A percentile compares a stretch with the other conserved stretches of the same genome.
Evolutionary conservation across 257 asterid genomes (phyloP).

Genomic region (Nicotiana attenuata): DNA sequence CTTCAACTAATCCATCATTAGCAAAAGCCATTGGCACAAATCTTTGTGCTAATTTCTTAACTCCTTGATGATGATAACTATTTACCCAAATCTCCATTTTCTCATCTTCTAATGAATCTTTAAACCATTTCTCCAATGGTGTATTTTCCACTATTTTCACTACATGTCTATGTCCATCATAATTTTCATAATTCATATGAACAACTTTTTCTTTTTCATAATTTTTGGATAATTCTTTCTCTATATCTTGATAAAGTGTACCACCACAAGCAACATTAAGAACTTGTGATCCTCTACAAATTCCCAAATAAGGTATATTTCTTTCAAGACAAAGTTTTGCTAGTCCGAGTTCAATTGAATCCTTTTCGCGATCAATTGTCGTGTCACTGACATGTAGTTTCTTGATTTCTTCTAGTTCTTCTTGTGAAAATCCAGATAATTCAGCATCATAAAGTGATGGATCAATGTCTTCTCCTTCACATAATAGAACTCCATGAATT

Average conservation of each 20-base stretch:
- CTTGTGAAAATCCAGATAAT: conserved; percentile 31
- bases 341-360: conserved; percentile 64
- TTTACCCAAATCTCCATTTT: conserved; percentile 58
- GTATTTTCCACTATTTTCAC: conserved; percentile 50
- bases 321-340: conserved; percentile 85
- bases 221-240: conserved; percentile 38
- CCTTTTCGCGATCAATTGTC: conserved; percentile 69
- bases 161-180: conserved; percentile 68
- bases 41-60: conserved; percentile 71
- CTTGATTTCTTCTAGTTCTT: conserved; percentile 64
- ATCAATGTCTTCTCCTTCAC: conserved; percentile 88
- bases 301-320: conserved; percentile 80
- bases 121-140: conserved; percentile 71
- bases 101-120: conserved; percentile 41
- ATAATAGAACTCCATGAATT: conserved; percentile 83
- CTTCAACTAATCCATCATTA: conserved; percentile 81
- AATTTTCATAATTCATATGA: conserved; percentile 71
- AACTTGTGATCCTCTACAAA: conserved; percentile 87
- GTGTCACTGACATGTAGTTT: conserved; percentile 61
- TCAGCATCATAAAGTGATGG: conserved; percentile 71
- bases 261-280: conserved; percentile 94
- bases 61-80: conserved; percentile 95
- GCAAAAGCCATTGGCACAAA: conserved; percentile 89
- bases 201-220: conserved; percentile 19
- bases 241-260: conserved; percentile 77